A percentile compares a stretch with the other conserved stretches of the same genome.
These are phyloP conservation scores for Carex littledalei DNA, from an alignment of 176 grass and related monocot genomes.

Conservation along the genomic window DNA sequence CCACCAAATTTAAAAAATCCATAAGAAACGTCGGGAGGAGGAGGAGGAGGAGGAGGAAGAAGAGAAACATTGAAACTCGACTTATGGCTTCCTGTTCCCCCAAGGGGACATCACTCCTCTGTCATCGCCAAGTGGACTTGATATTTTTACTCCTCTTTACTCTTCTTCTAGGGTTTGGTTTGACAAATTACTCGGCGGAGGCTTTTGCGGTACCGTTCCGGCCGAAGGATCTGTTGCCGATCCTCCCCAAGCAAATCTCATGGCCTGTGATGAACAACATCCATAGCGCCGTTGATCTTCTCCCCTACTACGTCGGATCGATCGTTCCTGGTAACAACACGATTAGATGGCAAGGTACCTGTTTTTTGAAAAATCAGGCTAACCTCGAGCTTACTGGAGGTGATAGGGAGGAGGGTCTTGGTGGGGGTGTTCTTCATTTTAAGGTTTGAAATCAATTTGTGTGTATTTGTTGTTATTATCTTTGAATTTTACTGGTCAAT, in stretches of 20 bases:
- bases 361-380: conserved; percentile 81
- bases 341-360: conserved; percentile 55
- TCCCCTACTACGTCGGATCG: conserved; percentile 76
- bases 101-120: neutral
- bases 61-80: neutral
- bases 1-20: neutral
- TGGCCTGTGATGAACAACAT: conserved; percentile 84
- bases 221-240: conserved; percentile 67
- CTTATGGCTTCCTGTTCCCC: neutral
- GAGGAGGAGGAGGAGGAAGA: neutral
- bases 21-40: neutral
- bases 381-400: conserved; percentile 54
- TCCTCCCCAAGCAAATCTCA: conserved; percentile 74
- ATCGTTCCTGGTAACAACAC: conserved; percentile 34
- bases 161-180: conserved; percentile 12
- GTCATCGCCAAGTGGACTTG: neutral
- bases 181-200: neutral
- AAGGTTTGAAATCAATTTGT: conserved; percentile 36
- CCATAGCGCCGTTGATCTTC: conserved; percentile 87
- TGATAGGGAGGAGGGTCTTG: conserved; percentile 42
- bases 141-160: neutral
- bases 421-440: conserved; percentile 57
- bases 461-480: neutral
- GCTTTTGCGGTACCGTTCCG: conserved; percentile 60
- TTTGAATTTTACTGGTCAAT: neutral